phyloP scores from a whole-genome alignment of 352 stramenopile genomes.

The Phytophthora sp. region DNA sequence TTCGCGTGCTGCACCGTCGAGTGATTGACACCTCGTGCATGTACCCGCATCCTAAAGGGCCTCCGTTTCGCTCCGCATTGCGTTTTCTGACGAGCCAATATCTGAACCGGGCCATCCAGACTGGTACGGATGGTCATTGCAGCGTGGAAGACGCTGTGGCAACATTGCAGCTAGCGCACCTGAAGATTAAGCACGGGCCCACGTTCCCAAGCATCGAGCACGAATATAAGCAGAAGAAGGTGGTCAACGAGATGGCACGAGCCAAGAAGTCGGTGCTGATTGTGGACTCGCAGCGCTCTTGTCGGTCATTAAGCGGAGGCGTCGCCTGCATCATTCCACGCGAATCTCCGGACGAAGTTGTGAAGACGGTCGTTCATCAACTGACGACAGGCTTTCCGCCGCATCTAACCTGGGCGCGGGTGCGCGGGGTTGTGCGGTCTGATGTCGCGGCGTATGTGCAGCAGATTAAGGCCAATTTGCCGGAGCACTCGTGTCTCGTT shows the following conservation, averaged over 20 bases:
- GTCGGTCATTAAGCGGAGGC: constrained; percentile 65
- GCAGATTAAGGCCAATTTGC: constrained; percentile 52
- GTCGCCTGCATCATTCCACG: constrained; percentile 67
- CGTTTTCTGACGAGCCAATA: constrained; percentile 78
- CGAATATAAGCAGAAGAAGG: constrained; percentile 80
- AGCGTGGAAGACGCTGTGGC: constrained; percentile 83
- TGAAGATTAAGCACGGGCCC: constrained; percentile 81
- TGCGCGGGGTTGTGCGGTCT: constrained; percentile 49
- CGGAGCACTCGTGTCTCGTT: constrained; percentile 61
- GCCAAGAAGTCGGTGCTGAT: constrained; percentile 83
- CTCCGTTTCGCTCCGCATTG: constrained; percentile 77
- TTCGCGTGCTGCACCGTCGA: constrained; percentile 73
- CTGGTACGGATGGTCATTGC: constrained; percentile 71
- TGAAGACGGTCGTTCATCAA: constrained; percentile 70
- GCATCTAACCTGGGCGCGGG: constrained; percentile 77
- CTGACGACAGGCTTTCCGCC: constrained; percentile 84
- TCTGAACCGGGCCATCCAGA: constrained; percentile 78
- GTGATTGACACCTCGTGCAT: constrained; percentile 85
- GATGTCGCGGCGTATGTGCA: constrained; percentile 46
- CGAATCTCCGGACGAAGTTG: constrained; percentile 53
- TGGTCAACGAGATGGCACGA: constrained; percentile 72
- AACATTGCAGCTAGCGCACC: constrained; percentile 73
- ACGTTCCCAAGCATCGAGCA: constrained; percentile 75
- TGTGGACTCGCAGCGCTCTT: constrained; percentile 69
- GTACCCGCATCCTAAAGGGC: constrained; percentile 83